Evolutionary conservation across 352 stramenopile genomes (phyloP).

Genomic region (Blastocystis sp.): DNA sequence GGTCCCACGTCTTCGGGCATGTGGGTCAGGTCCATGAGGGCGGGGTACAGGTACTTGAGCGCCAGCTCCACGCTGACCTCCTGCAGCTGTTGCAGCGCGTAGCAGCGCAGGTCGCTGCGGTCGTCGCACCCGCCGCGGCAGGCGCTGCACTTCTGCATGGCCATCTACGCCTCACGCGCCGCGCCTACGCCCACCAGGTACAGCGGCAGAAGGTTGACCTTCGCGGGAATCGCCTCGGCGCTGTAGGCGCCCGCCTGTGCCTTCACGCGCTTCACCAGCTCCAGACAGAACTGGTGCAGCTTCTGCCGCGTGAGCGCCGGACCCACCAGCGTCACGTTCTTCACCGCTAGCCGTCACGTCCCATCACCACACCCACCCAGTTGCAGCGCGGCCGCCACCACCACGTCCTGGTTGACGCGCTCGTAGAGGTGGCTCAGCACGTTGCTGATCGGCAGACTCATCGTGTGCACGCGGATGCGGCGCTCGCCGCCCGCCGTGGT

Average conservation of each 20-base stretch:
- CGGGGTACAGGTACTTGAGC: conserved; percentile 14
- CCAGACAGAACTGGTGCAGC: conserved; percentile 33
- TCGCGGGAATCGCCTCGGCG: conserved; percentile 82
- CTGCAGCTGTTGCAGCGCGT: conserved; percentile 79
- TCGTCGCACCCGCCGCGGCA: conserved; percentile 93
- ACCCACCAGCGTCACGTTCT: background rate
- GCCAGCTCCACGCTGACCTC: background rate
- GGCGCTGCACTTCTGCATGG: conserved; percentile 92
- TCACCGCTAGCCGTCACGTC: background rate
- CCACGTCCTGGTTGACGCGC: conserved; percentile 70
- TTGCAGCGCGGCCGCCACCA: conserved; percentile 60
- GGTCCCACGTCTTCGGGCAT: background rate
- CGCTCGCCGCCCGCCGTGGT: conserved; percentile 92
- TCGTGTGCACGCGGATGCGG: conserved; percentile 80
- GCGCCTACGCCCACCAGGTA: conserved; percentile 80
- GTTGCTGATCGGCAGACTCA: conserved; percentile 63
- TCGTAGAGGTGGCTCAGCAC: conserved; percentile 69
- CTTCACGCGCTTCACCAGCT: conserved; percentile 77
- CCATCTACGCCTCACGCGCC: conserved; percentile 78
- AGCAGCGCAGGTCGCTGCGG: conserved; percentile 92
- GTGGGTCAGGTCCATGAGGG: background rate
- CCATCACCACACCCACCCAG: background rate
- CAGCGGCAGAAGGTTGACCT: conserved; percentile 88
- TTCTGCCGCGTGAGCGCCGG: conserved; percentile 20
- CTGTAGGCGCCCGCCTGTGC: conserved; percentile 78